phyloP scores from a whole-genome alignment of 441 rosid species.

The Erodium trifolium region DNA sequence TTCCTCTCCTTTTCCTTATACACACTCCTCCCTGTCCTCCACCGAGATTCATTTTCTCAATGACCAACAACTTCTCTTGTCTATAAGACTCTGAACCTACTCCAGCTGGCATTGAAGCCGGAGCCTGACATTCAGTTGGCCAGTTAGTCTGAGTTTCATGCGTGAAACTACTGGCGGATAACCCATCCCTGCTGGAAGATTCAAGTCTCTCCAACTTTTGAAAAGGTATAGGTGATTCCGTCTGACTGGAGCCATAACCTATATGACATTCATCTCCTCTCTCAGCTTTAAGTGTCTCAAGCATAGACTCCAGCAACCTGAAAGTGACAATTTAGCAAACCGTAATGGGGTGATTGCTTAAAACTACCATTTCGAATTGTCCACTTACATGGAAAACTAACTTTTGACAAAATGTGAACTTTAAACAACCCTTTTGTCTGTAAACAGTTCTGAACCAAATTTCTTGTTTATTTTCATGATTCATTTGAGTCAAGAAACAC shows the following conservation, averaged over 20 bases:
- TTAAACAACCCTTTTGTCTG: too few relatives aligned
- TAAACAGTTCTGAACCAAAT: too few relatives aligned
- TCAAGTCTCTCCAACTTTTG: constrained; percentile 45
- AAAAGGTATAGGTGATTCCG: constrained; percentile 44
- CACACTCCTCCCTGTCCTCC: constrained; percentile 34
- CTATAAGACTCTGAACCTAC: constrained; percentile 24
- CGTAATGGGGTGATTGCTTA: too few relatives aligned
- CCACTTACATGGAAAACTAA: too few relatives aligned
- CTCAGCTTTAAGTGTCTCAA: constrained; percentile 57
- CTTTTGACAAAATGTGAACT: too few relatives aligned
- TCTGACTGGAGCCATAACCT: constrained; percentile 52
- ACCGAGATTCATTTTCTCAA: constrained; percentile 32
- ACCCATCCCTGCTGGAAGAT: constrained; percentile 56
- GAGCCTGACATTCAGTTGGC: constrained; percentile 37
- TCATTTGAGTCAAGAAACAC: too few relatives aligned
- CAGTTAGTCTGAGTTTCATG: constrained; percentile 48
- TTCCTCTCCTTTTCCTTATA: constrained; percentile 65
- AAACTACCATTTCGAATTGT: too few relatives aligned
- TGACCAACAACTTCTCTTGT: constrained; percentile 23
- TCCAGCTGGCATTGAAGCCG: constrained; percentile 30
- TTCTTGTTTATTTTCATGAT: too few relatives aligned
- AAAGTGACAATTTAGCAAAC: constrained; percentile 15
- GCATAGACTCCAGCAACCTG: constrained; percentile 81
- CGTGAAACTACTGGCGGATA: constrained; percentile 80
- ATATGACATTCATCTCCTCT: constrained; percentile 28